Conservation (phyloP, 441 rosid species). For the Populus tomentosa region DNA sequence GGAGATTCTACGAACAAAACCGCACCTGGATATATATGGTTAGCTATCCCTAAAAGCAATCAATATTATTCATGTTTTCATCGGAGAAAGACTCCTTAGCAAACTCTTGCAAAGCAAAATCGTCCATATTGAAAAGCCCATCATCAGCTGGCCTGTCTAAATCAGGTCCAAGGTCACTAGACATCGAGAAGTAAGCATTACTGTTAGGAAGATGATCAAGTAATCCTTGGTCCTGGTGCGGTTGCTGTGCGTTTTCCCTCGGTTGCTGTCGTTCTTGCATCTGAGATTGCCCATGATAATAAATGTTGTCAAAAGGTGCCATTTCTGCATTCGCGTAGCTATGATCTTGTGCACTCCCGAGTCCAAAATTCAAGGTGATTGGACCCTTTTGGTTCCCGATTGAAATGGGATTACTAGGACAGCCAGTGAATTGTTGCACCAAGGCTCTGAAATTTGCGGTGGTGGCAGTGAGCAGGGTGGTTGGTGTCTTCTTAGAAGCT, state of each 20-base stretch:
- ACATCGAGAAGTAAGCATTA: neutral
- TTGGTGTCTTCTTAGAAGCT: conserved; percentile 50
- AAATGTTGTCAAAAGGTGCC: neutral
- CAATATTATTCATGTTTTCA: neutral
- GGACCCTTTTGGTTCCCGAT: conserved; percentile 33
- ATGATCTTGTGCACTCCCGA: conserved; percentile 17
- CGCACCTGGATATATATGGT: neutral
- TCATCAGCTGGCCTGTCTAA: conserved; percentile 8
- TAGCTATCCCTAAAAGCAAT: neutral
- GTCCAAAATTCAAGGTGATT: conserved; percentile 41
- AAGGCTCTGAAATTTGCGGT: conserved; percentile 54
- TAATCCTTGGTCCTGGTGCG: neutral
- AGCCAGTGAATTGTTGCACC: conserved; percentile 75
- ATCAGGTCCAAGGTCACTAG: neutral
- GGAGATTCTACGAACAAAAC: neutral
- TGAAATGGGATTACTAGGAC: conserved; percentile 28
- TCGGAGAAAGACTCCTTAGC: neutral
- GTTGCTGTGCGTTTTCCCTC: conserved; percentile 5
- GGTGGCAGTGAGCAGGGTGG: conserved; percentile 58
- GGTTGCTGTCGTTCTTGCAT: conserved; percentile 8
- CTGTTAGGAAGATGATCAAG: neutral
- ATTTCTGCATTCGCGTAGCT: neutral
- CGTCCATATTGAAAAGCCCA: conserved; percentile 21
- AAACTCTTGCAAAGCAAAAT: conserved; percentile 14
- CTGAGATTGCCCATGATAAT: conserved; percentile 1